phyloP scores from a whole-genome alignment of 768 basidiomycete species.

The Postia placenta region DNA sequence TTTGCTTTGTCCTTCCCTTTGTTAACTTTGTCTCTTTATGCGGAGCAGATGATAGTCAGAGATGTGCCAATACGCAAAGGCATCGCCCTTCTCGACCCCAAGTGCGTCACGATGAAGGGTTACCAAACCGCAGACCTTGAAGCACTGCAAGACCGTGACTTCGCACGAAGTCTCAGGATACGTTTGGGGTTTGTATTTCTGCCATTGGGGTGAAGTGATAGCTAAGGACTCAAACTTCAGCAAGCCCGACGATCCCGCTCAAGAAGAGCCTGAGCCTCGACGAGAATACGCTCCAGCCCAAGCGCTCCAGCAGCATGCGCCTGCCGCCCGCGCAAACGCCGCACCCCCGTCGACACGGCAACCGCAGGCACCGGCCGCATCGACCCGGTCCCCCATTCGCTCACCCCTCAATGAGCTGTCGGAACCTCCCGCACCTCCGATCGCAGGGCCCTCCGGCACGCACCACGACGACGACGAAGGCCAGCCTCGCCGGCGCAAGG shows the following conservation, averaged over 20 bases:
- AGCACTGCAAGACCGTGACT: conserved; percentile 45
- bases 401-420: conserved; percentile 19
- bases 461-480: conserved; percentile 20
- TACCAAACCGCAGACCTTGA: conserved; percentile 64
- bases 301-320: conserved; percentile 1
- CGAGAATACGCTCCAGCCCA: conserved; percentile 4
- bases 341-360: conserved; percentile 1
- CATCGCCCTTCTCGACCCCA: conserved; percentile 72
- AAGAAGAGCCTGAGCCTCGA: conserved; percentile 4
- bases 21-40: background rate
- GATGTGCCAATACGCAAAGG: conserved; percentile 64
- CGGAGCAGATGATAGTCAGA: conserved; percentile 57
- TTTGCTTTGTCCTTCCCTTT: background rate
- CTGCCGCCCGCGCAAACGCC: conserved; percentile 10
- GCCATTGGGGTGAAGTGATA: background rate
- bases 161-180: conserved; percentile 51
- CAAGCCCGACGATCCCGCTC: conserved; percentile 3
- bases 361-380: background rate
- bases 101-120: conserved; percentile 53
- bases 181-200: conserved; percentile 58
- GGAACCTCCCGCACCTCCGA: conserved; percentile 7
- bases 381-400: conserved; percentile 1
- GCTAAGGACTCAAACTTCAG: background rate
- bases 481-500: conserved; percentile 18
- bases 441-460: conserved; percentile 15